Base-by-base conservation (phyloP, 2,329 filamentous ascomycete genomes). In the Neurospora crassa region DNA sequence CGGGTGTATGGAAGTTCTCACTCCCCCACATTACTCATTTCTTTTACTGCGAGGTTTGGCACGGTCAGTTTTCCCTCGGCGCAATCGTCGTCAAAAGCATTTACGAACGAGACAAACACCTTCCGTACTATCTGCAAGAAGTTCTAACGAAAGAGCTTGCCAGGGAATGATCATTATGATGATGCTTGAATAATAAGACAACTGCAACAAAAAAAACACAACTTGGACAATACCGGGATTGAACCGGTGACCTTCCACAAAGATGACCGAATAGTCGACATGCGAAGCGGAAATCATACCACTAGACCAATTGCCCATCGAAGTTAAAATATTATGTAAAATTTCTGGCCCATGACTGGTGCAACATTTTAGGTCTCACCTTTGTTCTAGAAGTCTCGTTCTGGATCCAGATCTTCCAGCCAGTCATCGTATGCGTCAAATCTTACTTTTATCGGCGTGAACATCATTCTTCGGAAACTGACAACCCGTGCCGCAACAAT, bases 221-320 rank as follows among this genome's bases (percentile, higher is more conserved):
- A 20, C 16, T 34, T 73, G 72, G 72, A 73, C 70, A 68, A 68
- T 69, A 68, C 70, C 68, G 72, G 72, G 63, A 70, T 73, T 67
- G 72, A 73, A 73, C 72, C 72, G 68, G 69, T 67, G 72, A 72
- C 72, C 72, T 71, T 73, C 71, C 72, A 72, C 72, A 73, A 69
- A 67, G 67, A 5, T 24, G 20, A 4, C 11, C 43, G 4, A 45
- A 2, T n/a, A 18, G 47, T 69, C 43, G 42, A 45, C 71, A 71
- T 73, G 72, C 72, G 72, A 73, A 73, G 72, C 71, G 72, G 71
- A 73, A 72, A 72, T 73, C 71, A 73, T 73, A 73, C 72, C 72
- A 69, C 72, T 73, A 73, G 71, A 73, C 72, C 72, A 73, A 53
- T 53, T 67, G 67, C 67, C 45, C 45, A 53, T 7, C 14, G 1